Base-by-base conservation (phyloP, 164 flowering plant genomes). In the Magnolia officinalis region DNA sequence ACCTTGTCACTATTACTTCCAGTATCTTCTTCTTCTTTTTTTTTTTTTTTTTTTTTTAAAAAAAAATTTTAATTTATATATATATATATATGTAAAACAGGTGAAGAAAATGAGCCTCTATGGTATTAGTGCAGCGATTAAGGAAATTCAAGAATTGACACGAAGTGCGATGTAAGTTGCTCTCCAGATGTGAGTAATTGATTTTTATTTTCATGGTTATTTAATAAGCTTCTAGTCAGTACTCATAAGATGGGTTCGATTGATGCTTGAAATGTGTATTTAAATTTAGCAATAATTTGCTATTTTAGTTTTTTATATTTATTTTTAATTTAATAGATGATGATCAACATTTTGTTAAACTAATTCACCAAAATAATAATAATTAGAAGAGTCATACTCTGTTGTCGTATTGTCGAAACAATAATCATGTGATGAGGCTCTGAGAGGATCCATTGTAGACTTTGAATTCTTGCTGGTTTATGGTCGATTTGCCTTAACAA, bases 31-130 rank as follows among this genome's bases (percentile, higher is more conserved):
- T 29, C 2, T 5, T 45, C 67, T 68, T 18, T 21, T 69, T 16
- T 1, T 24, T 24, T 24, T 24, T 24, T 1, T 24, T 24, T 24
- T 24, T 24, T 24, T 24, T 24, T 0, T 0, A 23, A 23, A 23
- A 23, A 23, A 23, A 23, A 23, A 23, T 24, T 24, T 24, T 1
- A 24, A 24, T 24, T 24, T 24, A 24, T 24, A 24, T 24, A 24
- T 24, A 24, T 24, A 24, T 24, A 24, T 24, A 24, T 24, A 14
- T 78, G 68, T 31, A 49, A 69, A 59, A 45, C 84, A 87, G 89
- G 87, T 87, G 73, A 77, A 84, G 79, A 87, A 83, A 75, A 85
- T 87, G 89, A 71, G 82, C 26, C 80, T 84, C 11, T 61, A 73
- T 69, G 73, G 85, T 71, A 79, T 85, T 69, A 79, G 71, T 76